Evolutionary conservation across 331 rosid genomes (phyloP).

Genomic region (Arachis monticola): DNA sequence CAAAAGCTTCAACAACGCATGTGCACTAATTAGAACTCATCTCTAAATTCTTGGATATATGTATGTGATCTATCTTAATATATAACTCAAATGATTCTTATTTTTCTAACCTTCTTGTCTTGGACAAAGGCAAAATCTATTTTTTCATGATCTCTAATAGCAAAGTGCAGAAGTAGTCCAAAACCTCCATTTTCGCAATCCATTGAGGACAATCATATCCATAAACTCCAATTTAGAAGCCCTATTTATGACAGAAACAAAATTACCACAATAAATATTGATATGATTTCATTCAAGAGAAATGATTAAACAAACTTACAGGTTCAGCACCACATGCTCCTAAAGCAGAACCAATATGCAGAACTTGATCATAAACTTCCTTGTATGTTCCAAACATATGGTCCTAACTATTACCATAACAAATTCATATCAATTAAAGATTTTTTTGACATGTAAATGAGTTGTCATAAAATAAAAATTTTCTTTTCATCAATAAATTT

Average conservation of each 20-base stretch:
- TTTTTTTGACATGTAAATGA: not conserved
- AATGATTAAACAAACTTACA: constrained; percentile 53
- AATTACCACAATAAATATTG: not conserved
- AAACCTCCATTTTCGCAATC: constrained; percentile 95
- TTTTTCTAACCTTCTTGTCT: constrained; percentile 80
- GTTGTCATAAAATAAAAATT: not conserved
- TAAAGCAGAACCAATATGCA: constrained; percentile 79
- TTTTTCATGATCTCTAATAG: constrained; percentile 66
- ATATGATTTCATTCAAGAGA: not conserved
- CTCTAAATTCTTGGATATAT: not conserved
- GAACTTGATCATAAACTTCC: constrained; percentile 79
- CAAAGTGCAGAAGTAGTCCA: not conserved
- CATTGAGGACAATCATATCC: constrained; percentile 91
- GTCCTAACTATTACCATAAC: constrained; percentile 63
- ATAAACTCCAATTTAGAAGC: constrained; percentile 77
- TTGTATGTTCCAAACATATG: constrained; percentile 84
- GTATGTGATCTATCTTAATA: too few relatives aligned
- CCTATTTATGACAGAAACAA: constrained; percentile 44
- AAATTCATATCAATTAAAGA: not conserved
- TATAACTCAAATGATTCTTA: constrained; percentile 41
- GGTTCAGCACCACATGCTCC: constrained; percentile 80
- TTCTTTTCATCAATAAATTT: constrained; percentile 69
- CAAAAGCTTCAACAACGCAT: constrained; percentile 60
- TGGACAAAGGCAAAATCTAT: constrained; percentile 76
- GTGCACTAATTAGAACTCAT: constrained; percentile 36